Evolutionary conservation across 306 rosid species (phyloP).

Genomic region (Trifolium repens): DNA sequence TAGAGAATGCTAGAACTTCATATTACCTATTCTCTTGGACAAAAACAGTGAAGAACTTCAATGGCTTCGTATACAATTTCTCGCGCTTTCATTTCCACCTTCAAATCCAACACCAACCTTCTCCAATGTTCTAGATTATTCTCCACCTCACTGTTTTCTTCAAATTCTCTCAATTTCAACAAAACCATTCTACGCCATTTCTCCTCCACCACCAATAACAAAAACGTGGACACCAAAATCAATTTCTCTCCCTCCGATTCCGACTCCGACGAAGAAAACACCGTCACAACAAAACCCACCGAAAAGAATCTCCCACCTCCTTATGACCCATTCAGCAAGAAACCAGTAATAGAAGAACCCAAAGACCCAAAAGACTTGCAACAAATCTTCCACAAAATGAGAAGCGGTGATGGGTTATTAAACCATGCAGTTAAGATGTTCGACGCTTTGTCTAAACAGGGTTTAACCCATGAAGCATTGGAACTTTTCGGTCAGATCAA

Average conservation of each 20-base stretch:
- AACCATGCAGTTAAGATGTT: conserved; percentile 85
- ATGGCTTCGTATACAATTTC: too few relatives aligned
- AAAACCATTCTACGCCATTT: conserved; percentile 21
- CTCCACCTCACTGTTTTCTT: background rate
- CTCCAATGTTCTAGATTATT: background rate
- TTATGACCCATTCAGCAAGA: conserved; percentile 74
- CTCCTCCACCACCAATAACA: conserved; percentile 39
- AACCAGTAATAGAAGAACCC: conserved; percentile 57
- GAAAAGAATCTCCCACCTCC: conserved; percentile 49
- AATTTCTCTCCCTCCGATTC: conserved; percentile 57
- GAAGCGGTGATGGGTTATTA: conserved; percentile 58
- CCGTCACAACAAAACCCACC: background rate
- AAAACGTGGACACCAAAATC: conserved; percentile 48
- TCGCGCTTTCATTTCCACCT: conserved; percentile 40
- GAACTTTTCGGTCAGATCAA: conserved; percentile 74
- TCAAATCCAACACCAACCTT: background rate
- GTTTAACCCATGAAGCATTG: conserved; percentile 74
- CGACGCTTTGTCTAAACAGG: conserved; percentile 86
- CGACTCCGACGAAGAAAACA: conserved; percentile 40
- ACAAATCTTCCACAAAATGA: conserved; percentile 68
- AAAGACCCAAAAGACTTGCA: conserved; percentile 74
- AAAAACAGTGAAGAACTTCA: too few relatives aligned
- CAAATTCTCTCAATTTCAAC: background rate
- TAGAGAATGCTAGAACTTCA: too few relatives aligned
- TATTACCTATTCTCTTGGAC: too few relatives aligned